A percentile compares a stretch with the other conserved stretches of the same genome.
Evolutionary conservation across 441 rosid genomes (phyloP).

Genomic region (Gossypium laxum): DNA sequence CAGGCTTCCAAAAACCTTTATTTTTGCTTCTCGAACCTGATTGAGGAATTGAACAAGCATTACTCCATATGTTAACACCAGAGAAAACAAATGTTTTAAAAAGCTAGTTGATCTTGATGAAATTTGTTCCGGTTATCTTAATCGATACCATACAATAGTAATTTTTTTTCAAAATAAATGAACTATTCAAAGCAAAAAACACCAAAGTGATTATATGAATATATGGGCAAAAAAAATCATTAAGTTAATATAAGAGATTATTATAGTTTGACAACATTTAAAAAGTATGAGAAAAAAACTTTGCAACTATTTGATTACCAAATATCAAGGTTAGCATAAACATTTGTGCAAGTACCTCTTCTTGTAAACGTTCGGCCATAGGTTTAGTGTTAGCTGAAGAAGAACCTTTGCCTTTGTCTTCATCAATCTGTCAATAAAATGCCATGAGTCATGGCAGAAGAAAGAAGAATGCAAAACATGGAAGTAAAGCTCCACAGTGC

Average conservation of each 20-base stretch:
- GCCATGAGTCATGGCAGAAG: constrained; percentile 9
- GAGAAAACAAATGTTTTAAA: constrained; percentile 12
- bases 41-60: constrained; percentile 14
- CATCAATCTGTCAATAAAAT: constrained; percentile 47
- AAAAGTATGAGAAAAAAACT: not conserved
- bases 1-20: constrained; percentile 61
- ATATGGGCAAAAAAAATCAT: not conserved
- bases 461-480: not conserved
- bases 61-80: constrained; percentile 15
- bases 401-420: constrained; percentile 58
- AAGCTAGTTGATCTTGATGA: not conserved
- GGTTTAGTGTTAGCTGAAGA: constrained; percentile 42
- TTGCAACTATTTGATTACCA: not conserved
- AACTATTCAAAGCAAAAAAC: not conserved
- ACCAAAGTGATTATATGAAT: not conserved
- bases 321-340: not conserved
- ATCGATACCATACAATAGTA: not conserved
- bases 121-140: not conserved
- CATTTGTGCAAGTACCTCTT: constrained; percentile 48
- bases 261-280: not conserved
- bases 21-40: constrained; percentile 81
- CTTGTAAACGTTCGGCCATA: constrained; percentile 63
- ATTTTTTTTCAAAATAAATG: not conserved
- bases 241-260: not conserved
- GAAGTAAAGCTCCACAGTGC: not conserved